Percentiles rank a stretch among this genome's conserved stretches.
Evolutionary conservation across 352 stramenopile genomes (phyloP).

Genomic region (Phytophthora aleatoria): DNA sequence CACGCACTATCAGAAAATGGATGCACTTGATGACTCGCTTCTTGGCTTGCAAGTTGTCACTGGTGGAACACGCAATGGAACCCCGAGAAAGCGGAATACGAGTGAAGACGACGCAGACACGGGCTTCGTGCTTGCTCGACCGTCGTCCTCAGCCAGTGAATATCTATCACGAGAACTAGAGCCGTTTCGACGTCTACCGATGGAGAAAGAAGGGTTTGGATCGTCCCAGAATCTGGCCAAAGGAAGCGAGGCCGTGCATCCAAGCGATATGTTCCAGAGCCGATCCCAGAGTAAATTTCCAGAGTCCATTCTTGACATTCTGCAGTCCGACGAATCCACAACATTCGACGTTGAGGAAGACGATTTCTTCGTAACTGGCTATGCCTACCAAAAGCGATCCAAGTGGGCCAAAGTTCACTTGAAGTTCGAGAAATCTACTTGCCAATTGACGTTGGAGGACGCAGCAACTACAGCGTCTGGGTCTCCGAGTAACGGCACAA

Average conservation of each 20-base stretch:
- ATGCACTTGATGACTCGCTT: conserved; percentile 65
- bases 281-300: conserved; percentile 74
- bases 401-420: conserved; percentile 80
- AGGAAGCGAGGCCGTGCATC: conserved; percentile 60
- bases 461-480: conserved; percentile 11
- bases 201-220: conserved; percentile 77
- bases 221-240: conserved; percentile 63
- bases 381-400: conserved; percentile 73
- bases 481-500: conserved; percentile 7
- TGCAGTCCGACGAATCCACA: conserved; percentile 60
- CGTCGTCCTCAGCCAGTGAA: conserved; percentile 66
- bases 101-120: conserved; percentile 55
- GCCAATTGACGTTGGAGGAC: conserved; percentile 54
- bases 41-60: conserved; percentile 33
- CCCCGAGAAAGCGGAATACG: conserved; percentile 22
- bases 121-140: conserved; percentile 54
- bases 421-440: conserved; percentile 73
- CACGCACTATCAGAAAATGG: conserved; percentile 79
- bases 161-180: conserved; percentile 70
- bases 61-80: conserved; percentile 20
- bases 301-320: conserved; percentile 74
- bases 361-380: conserved; percentile 55
- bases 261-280: conserved; percentile 75
- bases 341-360: conserved; percentile 65
- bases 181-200: conserved; percentile 64